A percentile compares a stretch with the other conserved stretches of the same genome.
These are phyloP conservation scores for Hansfordia pulvinata DNA, from an alignment of 2,329 filamentous ascomycete genomes.

Conservation along the genomic window DNA sequence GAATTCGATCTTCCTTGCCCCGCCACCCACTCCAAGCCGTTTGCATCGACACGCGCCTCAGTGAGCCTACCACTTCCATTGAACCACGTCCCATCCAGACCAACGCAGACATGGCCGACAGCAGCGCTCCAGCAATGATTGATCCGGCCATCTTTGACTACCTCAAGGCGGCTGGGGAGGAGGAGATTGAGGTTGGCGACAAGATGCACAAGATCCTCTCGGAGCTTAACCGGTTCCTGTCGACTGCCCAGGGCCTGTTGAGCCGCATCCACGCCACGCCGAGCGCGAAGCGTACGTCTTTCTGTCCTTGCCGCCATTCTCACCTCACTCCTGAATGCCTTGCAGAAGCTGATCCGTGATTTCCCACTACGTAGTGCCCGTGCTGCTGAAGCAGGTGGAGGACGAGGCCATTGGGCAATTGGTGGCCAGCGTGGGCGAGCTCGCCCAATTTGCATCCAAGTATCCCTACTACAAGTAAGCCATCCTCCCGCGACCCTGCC, in stretches of 20 bases:
- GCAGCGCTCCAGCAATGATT: slow-evolving; percentile 37
- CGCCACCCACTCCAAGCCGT: too few species aligned
- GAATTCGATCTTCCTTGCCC: too few species aligned
- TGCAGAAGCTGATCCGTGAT: slow-evolving; percentile 4
- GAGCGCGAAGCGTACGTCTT: slow-evolving; percentile 34
- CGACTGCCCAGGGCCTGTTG: slow-evolving; percentile 68
- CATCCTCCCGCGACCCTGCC: background rate
- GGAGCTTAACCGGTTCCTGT: slow-evolving; percentile 69
- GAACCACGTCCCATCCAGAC: slow-evolving; percentile 1
- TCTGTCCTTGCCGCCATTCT: background rate
- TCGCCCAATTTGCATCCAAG: slow-evolving; percentile 62
- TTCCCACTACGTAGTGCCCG: slow-evolving; percentile 38
- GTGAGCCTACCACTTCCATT: too few species aligned
- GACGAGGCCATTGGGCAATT: slow-evolving; percentile 57
- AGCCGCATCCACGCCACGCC: slow-evolving; percentile 85
- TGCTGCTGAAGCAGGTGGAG: slow-evolving; percentile 57
- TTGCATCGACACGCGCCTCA: too few species aligned
- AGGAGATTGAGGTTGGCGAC: slow-evolving; percentile 72
- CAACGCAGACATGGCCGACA: slow-evolving; percentile 10
- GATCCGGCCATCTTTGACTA: slow-evolving; percentile 76
- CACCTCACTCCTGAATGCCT: background rate
- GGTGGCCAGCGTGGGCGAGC: slow-evolving; percentile 53
- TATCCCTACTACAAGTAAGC: slow-evolving; percentile 90
- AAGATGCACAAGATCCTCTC: slow-evolving; percentile 72
- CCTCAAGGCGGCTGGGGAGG: slow-evolving; percentile 80